Percentiles rank a stretch among this genome's conserved stretches.
These are phyloP conservation scores for Ustilago esculenta DNA, from an alignment of 1,284 basidiomycete genomes.

Conservation along the genomic window DNA sequence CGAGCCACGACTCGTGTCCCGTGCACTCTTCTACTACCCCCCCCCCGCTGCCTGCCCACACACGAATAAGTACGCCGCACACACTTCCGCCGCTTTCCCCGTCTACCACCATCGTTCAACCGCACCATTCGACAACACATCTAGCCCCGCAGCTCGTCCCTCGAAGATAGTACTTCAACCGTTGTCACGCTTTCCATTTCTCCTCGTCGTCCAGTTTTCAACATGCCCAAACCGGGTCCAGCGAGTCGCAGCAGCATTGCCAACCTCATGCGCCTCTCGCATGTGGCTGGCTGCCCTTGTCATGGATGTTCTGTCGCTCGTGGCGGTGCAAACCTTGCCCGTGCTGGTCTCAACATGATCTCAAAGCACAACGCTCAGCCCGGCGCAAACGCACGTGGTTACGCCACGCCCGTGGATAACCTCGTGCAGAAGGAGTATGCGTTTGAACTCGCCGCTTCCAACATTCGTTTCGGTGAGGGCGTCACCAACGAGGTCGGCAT, in stretches of 20 bases:
- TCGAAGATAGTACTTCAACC: no score
- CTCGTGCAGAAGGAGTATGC: conserved; percentile 86
- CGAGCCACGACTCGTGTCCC: no score
- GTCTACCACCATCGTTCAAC: no score
- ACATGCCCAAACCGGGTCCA: conserved; percentile 48
- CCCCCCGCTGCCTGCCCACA: no score
- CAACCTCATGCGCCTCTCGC: conserved; percentile 60
- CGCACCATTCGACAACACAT: no score
- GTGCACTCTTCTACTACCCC: no score
- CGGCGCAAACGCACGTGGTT: conserved; percentile 52
- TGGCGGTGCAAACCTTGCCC: conserved; percentile 23
- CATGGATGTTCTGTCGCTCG: conserved; percentile 54
- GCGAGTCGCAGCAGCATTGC: conserved; percentile 40
- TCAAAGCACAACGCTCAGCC: conserved; percentile 44
- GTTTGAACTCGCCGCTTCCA: conserved; percentile 94
- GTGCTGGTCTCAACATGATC: conserved; percentile 59
- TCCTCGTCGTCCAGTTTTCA: no score
- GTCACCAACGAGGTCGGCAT: conserved; percentile 81
- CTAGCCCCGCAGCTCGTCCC: not conserved
- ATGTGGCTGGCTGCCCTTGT: conserved; percentile 56
- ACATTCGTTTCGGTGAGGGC: conserved; percentile 71
- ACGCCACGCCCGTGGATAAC: conserved; percentile 81
- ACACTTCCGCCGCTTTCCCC: no score
- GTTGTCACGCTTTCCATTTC: no score
- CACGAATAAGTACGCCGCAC: no score